Conservation (phyloP, 768 basidiomycete species). For the Tricholoma matsutake region DNA sequence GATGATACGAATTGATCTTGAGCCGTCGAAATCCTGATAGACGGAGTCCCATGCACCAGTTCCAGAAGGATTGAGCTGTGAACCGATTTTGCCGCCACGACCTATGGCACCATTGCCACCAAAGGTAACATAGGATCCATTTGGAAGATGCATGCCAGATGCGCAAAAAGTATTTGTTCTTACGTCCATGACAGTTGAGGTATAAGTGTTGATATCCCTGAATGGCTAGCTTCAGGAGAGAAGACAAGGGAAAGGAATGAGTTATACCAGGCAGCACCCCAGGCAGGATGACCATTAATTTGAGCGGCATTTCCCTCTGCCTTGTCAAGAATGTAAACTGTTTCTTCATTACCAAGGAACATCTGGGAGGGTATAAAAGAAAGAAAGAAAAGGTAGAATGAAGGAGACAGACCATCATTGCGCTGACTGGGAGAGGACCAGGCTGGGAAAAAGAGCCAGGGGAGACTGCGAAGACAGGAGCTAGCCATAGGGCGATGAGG, state of each 20-base stretch:
- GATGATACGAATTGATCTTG: conserved; percentile 75
- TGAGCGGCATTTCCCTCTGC: conserved; percentile 69
- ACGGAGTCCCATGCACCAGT: conserved; percentile 56
- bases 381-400: not conserved
- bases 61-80: conserved; percentile 42
- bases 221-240: not conserved
- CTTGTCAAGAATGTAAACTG: conserved; percentile 92
- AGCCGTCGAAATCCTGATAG: conserved; percentile 82
- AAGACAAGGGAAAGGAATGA: not conserved
- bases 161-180: conserved; percentile 76
- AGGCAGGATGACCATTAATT: conserved; percentile 66
- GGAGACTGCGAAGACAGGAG: conserved; percentile 32
- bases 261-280: conserved; percentile 41
- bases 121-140: conserved; percentile 71
- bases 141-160: conserved; percentile 79
- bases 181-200: conserved; percentile 66
- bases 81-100: conserved; percentile 58
- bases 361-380: conserved; percentile 39
- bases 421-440: conserved; percentile 45
- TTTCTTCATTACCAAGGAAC: conserved; percentile 77
- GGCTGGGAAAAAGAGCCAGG: conserved; percentile 45
- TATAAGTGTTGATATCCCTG: conserved; percentile 62
- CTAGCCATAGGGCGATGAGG: conserved; percentile 37
- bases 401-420: conserved; percentile 45
- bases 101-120: conserved; percentile 79